Conservation (phyloP, 345 rosid species). For the Pugionium cornutum region DNA sequence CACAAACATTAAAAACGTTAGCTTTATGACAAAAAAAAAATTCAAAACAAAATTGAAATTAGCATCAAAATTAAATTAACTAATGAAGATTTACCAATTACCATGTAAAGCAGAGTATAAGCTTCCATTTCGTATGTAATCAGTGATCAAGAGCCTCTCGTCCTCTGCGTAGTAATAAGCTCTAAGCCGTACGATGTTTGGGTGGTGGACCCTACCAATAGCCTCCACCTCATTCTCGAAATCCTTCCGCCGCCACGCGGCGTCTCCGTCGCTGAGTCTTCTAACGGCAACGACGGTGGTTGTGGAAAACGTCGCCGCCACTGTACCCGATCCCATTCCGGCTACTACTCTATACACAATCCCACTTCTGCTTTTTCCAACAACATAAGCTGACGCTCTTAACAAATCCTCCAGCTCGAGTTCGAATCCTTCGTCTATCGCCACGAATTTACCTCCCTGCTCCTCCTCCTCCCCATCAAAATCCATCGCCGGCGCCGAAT, state of each 20-base stretch:
- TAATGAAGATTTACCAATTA: constrained; percentile 37
- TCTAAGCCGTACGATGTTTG: constrained; percentile 70
- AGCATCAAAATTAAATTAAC: background rate
- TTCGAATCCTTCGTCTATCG: constrained; percentile 75
- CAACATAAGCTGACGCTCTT: constrained; percentile 94
- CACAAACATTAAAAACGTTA: background rate
- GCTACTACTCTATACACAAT: constrained; percentile 81
- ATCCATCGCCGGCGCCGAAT: constrained; percentile 22
- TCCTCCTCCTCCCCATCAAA: constrained; percentile 45
- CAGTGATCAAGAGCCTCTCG: constrained; percentile 82
- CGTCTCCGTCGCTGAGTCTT: constrained; percentile 77
- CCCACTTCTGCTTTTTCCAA: constrained; percentile 86
- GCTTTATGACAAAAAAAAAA: background rate
- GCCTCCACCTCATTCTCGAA: constrained; percentile 85
- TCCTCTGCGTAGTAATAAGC: constrained; percentile 85
- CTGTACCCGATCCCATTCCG: constrained; percentile 58
- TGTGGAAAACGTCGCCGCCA: constrained; percentile 28
- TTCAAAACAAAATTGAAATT: background rate
- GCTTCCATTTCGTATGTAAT: constrained; percentile 78
- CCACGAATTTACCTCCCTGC: constrained; percentile 65
- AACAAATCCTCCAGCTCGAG: constrained; percentile 82
- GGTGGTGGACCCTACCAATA: constrained; percentile 70
- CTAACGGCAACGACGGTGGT: constrained; percentile 73
- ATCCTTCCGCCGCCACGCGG: constrained; percentile 69
- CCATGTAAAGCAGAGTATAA: constrained; percentile 78